phyloP scores from a whole-genome alignment of 768 basidiomycete genomes.

The Fomitopsis pulvina region DNA sequence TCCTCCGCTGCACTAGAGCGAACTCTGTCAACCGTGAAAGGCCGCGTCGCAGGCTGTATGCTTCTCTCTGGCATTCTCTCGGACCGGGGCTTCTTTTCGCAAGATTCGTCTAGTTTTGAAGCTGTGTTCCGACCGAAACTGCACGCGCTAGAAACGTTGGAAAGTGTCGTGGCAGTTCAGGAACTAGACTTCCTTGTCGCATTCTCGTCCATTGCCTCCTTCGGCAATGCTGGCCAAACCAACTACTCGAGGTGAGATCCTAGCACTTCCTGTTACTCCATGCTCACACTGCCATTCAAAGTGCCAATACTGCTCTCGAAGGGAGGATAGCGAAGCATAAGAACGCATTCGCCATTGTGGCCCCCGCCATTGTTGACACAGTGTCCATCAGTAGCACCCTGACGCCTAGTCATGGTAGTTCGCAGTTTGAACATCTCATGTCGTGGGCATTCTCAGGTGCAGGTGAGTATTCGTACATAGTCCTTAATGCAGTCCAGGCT shows the following conservation, averaged over 20 bases:
- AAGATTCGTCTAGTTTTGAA: conserved; percentile 9
- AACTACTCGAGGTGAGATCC: conserved; percentile 12
- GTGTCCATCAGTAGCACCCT: not conserved
- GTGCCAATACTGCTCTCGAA: conserved; percentile 8
- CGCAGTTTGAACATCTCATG: not conserved
- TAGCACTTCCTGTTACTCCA: not conserved
- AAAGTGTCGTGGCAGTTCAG: conserved; percentile 1
- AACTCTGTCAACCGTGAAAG: not conserved
- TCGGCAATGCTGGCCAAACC: conserved; percentile 11
- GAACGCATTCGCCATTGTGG: conserved; percentile 4
- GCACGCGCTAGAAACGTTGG: conserved; percentile 6
- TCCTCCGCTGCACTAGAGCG: not conserved
- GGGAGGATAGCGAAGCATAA: conserved; percentile 1
- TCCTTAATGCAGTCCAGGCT: not conserved
- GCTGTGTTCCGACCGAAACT: conserved; percentile 2
- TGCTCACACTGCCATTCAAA: not conserved
- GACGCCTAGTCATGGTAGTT: not conserved
- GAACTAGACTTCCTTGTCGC: conserved; percentile 12
- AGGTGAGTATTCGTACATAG: not conserved
- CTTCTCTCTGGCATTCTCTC: conserved; percentile 7
- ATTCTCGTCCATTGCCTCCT: conserved; percentile 14
- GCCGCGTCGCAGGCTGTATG: conserved; percentile 18
- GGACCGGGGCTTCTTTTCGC: conserved; percentile 9
- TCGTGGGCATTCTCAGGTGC: conserved; percentile 5
- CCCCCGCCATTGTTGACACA: conserved; percentile 5